These are phyloP conservation scores for Kwoniella newhampshirensis DNA, from an alignment of 768 basidiomycete genomes.

Conservation along the genomic window DNA sequence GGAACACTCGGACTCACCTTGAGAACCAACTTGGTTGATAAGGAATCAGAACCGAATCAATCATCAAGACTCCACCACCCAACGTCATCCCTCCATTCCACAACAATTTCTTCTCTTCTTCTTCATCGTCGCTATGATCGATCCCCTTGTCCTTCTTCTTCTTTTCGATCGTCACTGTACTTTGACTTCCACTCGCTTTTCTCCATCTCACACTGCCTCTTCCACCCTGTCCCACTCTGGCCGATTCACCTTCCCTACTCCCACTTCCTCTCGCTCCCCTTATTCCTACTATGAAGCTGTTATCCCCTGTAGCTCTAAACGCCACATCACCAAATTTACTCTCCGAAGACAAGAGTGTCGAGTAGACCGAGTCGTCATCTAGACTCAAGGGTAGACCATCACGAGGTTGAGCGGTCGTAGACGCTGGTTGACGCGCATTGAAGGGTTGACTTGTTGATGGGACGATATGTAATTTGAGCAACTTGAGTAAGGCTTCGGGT, in stretches of 20 bases:
- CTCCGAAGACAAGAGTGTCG: slow-evolving; percentile 61
- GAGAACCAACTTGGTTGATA: slow-evolving; percentile 85
- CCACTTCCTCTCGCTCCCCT: slow-evolving; percentile 54
- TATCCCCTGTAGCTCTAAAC: slow-evolving; percentile 61
- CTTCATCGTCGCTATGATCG: slow-evolving; percentile 12
- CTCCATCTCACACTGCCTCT: slow-evolving; percentile 61
- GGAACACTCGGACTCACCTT: too few species aligned
- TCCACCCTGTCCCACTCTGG: slow-evolving; percentile 52
- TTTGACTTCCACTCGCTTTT: slow-evolving; percentile 58
- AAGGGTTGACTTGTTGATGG: slow-evolving; percentile 34
- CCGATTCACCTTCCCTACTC: slow-evolving; percentile 54
- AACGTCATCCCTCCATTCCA: slow-evolving; percentile 78
- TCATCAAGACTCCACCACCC: slow-evolving; percentile 82
- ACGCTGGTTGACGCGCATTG: slow-evolving; percentile 13
- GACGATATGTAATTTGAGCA: slow-evolving; percentile 55
- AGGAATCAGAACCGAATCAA: slow-evolving; percentile 78
- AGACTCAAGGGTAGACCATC: slow-evolving; percentile 73
- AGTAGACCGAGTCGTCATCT: slow-evolving; percentile 69
- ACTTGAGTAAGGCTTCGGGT: slow-evolving; percentile 43
- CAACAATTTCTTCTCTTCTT: slow-evolving; percentile 60
- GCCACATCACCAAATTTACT: slow-evolving; percentile 79
- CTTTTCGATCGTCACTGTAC: slow-evolving; percentile 60
- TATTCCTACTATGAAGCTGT: slow-evolving; percentile 56
- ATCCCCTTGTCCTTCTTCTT: slow-evolving; percentile 62
- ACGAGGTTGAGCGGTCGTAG: slow-evolving; percentile 44